Evolutionary conservation across 1,139 yeast species (phyloP).

Genomic region (Kazachstania sp.): DNA sequence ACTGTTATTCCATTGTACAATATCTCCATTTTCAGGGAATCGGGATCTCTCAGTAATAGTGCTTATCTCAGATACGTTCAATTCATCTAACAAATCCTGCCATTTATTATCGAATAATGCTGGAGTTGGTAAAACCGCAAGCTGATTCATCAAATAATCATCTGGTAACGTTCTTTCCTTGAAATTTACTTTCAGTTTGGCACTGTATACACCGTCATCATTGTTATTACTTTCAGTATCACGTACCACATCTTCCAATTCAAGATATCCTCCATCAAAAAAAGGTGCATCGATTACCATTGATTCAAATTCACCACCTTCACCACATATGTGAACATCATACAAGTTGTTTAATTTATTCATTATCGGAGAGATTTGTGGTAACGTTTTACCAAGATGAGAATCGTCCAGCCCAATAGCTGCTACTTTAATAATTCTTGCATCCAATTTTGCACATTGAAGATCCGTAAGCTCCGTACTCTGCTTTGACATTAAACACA

Average conservation of each 20-base stretch:
- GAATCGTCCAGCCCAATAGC: conserved; percentile 66
- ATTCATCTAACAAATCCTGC: conserved; percentile 29
- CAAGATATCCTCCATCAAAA: conserved; percentile 48
- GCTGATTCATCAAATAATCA: conserved; percentile 16
- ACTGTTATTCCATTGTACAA: too few relatives aligned
- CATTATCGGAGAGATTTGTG: conserved; percentile 53
- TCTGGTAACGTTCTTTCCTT: conserved; percentile 32
- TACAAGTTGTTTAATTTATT: conserved; percentile 50
- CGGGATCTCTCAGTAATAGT: background rate
- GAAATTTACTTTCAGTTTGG: conserved; percentile 37
- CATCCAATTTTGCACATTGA: conserved; percentile 53
- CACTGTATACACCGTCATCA: conserved; percentile 59
- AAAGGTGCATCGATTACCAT: conserved; percentile 85
- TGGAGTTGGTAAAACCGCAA: conserved; percentile 36
- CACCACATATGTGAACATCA: conserved; percentile 93
- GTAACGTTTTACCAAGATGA: conserved; percentile 63
- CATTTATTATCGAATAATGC: conserved; percentile 45
- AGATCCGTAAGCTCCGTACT: conserved; percentile 5
- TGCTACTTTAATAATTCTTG: conserved; percentile 84
- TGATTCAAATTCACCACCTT: conserved; percentile 96
- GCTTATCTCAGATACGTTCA: background rate
- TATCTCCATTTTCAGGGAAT: background rate
- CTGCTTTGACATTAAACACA: conserved; percentile 41
- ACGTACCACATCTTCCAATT: conserved; percentile 34
- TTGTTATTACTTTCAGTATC: conserved; percentile 37